Conservation (phyloP, 129 eudicot genomes). For the Chrysanthemum lavandulifolium region DNA sequence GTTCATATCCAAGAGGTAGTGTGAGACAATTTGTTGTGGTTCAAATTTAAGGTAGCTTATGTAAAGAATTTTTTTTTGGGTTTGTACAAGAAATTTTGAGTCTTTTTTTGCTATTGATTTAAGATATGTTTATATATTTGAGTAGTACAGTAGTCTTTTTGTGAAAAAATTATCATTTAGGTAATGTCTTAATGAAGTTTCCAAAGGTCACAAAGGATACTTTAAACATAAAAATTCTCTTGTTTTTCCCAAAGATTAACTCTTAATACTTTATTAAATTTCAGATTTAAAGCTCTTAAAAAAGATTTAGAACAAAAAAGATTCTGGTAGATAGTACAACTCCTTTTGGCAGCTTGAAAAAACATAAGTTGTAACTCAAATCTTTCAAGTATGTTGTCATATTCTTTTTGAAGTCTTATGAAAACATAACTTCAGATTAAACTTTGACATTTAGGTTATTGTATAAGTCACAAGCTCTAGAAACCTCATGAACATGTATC, state of each 20-base stretch:
- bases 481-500: neutral
- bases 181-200: slow-evolving; percentile 3
- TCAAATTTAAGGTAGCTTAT: no score
- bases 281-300: neutral
- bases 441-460: no score
- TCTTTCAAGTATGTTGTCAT: neutral
- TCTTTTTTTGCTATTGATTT: no score
- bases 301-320: neutral
- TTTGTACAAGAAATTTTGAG: no score
- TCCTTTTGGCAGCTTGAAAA: slow-evolving; percentile 19
- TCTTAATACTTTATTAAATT: neutral
- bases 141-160: no score
- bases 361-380: neutral
- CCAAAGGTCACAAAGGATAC: neutral
- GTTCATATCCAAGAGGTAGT: no score
- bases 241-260: slow-evolving; percentile 8
- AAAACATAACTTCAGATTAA: neutral
- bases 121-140: no score
- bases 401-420: neutral
- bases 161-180: slow-evolving; percentile 1
- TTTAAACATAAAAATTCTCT: neutral
- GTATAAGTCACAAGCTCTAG: no score
- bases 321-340: slow-evolving; percentile 19
- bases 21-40: no score
- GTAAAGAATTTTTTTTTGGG: no score